phyloP scores from a whole-genome alignment of 116 monocot species.

The Cymodocea nodosa region DNA sequence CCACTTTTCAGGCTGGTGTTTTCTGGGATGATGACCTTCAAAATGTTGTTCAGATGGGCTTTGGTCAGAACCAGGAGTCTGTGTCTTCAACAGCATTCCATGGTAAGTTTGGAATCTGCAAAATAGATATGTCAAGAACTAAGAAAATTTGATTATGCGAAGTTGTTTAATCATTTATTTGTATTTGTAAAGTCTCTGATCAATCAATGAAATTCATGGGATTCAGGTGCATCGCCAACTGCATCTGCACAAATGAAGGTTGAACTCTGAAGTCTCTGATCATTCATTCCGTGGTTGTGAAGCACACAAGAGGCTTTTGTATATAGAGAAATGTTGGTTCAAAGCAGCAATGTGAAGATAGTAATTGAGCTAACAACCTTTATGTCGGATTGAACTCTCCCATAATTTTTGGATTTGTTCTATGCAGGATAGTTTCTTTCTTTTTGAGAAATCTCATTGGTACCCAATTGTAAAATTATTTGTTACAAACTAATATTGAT shows the following conservation, averaged over 20 bases:
- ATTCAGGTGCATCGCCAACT: neutral
- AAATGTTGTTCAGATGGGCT: conserved; percentile 60
- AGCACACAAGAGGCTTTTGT: too few relatives aligned
- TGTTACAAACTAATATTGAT: neutral
- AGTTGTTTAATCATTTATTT: neutral
- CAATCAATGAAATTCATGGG: neutral
- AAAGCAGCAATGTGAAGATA: too few relatives aligned
- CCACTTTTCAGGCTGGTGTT: conserved; percentile 30
- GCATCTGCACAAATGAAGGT: too few relatives aligned
- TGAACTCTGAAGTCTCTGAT: too few relatives aligned
- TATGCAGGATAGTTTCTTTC: neutral
- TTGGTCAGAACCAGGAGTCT: conserved; percentile 44
- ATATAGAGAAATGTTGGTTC: too few relatives aligned
- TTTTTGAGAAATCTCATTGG: neutral
- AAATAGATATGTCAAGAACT: too few relatives aligned
- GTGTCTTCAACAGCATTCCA: conserved; percentile 2
- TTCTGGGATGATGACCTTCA: conserved; percentile 82
- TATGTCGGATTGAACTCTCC: too few relatives aligned
- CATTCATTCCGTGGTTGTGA: too few relatives aligned
- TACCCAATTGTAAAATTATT: neutral
- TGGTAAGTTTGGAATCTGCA: neutral
- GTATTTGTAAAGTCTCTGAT: neutral
- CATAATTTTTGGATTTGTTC: too few relatives aligned
- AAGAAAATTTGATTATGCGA: neutral
- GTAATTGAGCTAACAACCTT: too few relatives aligned